Conservation (phyloP, 2,329 filamentous ascomycete species). For the Mycosphaerella arachidis region DNA sequence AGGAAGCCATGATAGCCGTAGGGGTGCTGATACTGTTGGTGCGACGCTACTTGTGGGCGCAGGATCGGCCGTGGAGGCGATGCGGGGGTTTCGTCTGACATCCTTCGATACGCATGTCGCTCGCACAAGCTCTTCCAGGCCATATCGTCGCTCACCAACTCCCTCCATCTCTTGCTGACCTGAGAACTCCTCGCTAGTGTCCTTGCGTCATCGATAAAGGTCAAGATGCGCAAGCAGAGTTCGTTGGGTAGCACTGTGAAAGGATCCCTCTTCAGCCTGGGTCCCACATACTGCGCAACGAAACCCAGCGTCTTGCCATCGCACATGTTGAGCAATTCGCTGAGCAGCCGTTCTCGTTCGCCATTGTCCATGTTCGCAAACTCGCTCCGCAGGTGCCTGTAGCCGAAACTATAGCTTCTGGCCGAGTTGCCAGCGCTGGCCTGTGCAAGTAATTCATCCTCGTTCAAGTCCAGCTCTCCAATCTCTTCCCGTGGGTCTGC, state of each 20-base stretch:
- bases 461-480: slow-evolving; percentile 45
- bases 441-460: slow-evolving; percentile 24
- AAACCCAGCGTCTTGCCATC: slow-evolving; percentile 94
- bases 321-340: slow-evolving; percentile 86
- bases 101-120: slow-evolving; percentile 78
- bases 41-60: slow-evolving; percentile 8
- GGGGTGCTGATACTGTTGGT: slow-evolving; percentile 23
- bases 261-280: slow-evolving; percentile 90
- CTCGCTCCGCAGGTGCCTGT: slow-evolving; percentile 71
- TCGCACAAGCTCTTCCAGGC: slow-evolving; percentile 97
- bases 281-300: slow-evolving; percentile 92
- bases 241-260: slow-evolving; percentile 91
- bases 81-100: slow-evolving; percentile 42
- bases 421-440: slow-evolving; percentile 23
- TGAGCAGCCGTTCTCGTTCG: slow-evolving; percentile 75
- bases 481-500: slow-evolving; percentile 77
- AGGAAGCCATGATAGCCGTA: slow-evolving; percentile 26
- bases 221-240: slow-evolving; percentile 86
- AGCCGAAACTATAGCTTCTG: slow-evolving; percentile 34
- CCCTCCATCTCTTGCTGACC: slow-evolving; percentile 91
- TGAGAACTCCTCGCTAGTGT: slow-evolving; percentile 89
- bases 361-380: slow-evolving; percentile 73
- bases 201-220: slow-evolving; percentile 94
- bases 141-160: slow-evolving; percentile 91
- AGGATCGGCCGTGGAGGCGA: slow-evolving; percentile 21